Conservation (phyloP, 257 asterid species). For the Gentiana straminea region DNA sequence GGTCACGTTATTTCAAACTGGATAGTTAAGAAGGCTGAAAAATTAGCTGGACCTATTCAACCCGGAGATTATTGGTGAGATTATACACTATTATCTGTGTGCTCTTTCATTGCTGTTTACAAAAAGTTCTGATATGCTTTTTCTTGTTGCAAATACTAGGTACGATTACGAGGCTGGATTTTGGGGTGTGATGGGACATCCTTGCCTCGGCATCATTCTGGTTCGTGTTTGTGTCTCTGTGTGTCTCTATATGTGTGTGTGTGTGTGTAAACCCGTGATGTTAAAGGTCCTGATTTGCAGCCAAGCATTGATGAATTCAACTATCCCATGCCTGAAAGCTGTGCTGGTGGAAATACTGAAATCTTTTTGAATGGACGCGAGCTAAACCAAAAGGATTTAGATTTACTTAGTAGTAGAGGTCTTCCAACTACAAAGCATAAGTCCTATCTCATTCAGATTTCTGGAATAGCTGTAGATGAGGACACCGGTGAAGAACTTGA, state of each 20-base stretch:
- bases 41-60: constrained; percentile 79
- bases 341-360: constrained; percentile 79
- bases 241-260: neutral
- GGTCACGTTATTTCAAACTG: constrained; percentile 62
- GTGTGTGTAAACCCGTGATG: neutral
- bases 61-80: constrained; percentile 88
- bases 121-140: neutral
- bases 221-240: constrained; percentile 27
- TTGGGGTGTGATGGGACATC: constrained; percentile 97
- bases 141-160: constrained; percentile 31
- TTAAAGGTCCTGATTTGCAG: constrained; percentile 33
- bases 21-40: constrained; percentile 75
- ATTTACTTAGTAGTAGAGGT: constrained; percentile 72
- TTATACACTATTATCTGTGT: constrained; percentile 5
- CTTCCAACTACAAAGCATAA: constrained; percentile 52
- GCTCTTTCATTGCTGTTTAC: neutral
- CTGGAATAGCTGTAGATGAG: constrained; percentile 74
- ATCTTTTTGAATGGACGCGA: constrained; percentile 84
- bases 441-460: constrained; percentile 61
- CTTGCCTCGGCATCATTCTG: constrained; percentile 77
- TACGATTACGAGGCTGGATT: constrained; percentile 82
- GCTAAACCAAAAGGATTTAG: constrained; percentile 75
- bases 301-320: constrained; percentile 83
- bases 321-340: constrained; percentile 55
- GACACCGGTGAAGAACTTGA: constrained; percentile 76